Base-by-base conservation (phyloP, 139 green algal genomes). In the Pseudopediastrum boryanum region DNA sequence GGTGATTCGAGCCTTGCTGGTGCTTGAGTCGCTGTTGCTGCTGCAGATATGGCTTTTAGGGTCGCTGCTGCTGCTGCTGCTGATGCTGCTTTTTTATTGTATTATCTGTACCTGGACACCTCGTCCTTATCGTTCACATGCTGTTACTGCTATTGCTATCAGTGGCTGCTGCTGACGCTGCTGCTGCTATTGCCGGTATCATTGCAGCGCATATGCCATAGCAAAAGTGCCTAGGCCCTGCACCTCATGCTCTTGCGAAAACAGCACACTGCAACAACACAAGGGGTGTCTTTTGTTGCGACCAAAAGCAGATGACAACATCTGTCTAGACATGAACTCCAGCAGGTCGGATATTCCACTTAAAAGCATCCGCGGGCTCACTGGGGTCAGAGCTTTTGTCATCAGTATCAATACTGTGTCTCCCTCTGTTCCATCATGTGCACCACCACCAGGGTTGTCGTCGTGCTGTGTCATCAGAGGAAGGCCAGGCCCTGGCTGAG, bases 201-300 rank as follows among this genome's bases (percentile, higher is more conserved):
- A n/a, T n/a, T n/a, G n/a, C 50, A 50, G 50, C 25, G 59, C 13
- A 25, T 43, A 66, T 31, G 9, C 50, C 63, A 68, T 65, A 38
- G 27, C 21, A 54, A 4, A 4, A 41, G 13, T 27, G 16, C 46
- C 59, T 7, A 2, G n/a, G 6, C 5, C 38, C 31, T 38, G 48
- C 50, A 38, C 56, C 25, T 2, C 62, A 66, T 35, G 61, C 12
- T 23, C 7, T 10, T 4, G 5, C 38, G 6, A 42, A 80, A 80
- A 50, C 73, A 64, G 43, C 71, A 78, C 25, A 12, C 39, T 41
- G 41, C 71, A 66, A 12, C 81, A 81, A 89, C 91, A 95, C 58
- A 95, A 78, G 13, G 90, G 86, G 68, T 95, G 90, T 48, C 66
- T 52, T 31, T 50, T 59, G 70, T 27, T 77, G 70, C 23, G 16